These are phyloP conservation scores for Penicillium malachiteum DNA, from an alignment of 495 filamentous ascomycete genomes.

Conservation along the genomic window DNA sequence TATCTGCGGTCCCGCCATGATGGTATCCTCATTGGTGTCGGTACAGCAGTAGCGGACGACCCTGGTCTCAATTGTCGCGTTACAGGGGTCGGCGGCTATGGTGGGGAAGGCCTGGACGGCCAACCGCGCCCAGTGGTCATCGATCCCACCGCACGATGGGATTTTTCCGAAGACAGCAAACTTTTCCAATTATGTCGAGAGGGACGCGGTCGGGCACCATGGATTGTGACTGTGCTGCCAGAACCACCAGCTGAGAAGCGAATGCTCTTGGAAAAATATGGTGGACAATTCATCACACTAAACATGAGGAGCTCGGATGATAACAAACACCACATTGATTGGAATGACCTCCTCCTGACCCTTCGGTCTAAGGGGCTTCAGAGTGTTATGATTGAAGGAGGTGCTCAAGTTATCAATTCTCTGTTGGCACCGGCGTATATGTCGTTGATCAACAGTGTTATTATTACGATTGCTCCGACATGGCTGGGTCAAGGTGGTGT, in stretches of 20 bases:
- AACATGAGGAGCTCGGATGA: slow-evolving; percentile 15
- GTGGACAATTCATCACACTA: slow-evolving; percentile 45
- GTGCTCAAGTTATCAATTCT: slow-evolving; percentile 74
- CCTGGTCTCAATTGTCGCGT: slow-evolving; percentile 80
- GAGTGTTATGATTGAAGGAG: slow-evolving; percentile 89
- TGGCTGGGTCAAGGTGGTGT: slow-evolving; percentile 82
- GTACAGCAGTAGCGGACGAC: slow-evolving; percentile 81
- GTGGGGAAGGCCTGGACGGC: slow-evolving; percentile 34
- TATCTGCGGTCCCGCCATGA: slow-evolving; percentile 79
- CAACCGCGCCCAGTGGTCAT: slow-evolving; percentile 81
- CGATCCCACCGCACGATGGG: slow-evolving; percentile 71
- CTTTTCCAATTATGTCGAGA: slow-evolving; percentile 60
- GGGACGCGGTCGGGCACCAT: slow-evolving; percentile 68
- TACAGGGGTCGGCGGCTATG: slow-evolving; percentile 51
- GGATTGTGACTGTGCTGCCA: slow-evolving; percentile 52
- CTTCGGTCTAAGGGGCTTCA: slow-evolving; percentile 56
- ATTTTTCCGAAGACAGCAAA: slow-evolving; percentile 55
- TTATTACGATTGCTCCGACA: slow-evolving; percentile 82
- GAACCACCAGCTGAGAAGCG: slow-evolving; percentile 27
- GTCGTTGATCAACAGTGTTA: slow-evolving; percentile 66
- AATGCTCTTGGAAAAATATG: slow-evolving; percentile 39
- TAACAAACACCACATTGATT: slow-evolving; percentile 42
- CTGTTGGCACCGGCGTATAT: slow-evolving; percentile 57
- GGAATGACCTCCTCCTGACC: slow-evolving; percentile 58
- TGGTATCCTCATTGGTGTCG: slow-evolving; percentile 83